Conservation (phyloP, 768 basidiomycete genomes). For the Tylopilus rubrobrunneus region DNA sequence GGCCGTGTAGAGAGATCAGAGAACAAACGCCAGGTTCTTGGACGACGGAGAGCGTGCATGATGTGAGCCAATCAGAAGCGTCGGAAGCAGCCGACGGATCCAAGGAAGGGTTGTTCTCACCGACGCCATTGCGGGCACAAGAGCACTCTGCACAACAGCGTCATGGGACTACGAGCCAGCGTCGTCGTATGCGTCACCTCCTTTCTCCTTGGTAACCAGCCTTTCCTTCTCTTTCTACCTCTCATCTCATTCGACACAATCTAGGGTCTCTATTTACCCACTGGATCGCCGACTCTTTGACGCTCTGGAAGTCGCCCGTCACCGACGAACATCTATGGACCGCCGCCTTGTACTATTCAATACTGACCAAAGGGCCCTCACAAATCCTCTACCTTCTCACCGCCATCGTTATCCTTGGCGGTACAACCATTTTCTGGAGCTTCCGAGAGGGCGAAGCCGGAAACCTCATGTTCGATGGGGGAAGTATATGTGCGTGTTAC, state of each 20-base stretch:
- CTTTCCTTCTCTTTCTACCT: neutral
- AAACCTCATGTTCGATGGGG: constrained; percentile 90
- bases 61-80: constrained; percentile 3
- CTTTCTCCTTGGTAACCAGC: constrained; percentile 65
- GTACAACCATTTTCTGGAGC: constrained; percentile 70
- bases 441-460: constrained; percentile 72
- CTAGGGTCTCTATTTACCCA: constrained; percentile 80
- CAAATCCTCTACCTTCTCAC: constrained; percentile 54
- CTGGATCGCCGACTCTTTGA: constrained; percentile 91
- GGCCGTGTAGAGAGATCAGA: neutral
- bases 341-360: constrained; percentile 77
- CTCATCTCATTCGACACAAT: neutral
- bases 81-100: constrained; percentile 14
- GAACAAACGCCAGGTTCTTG: constrained; percentile 1
- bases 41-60: constrained; percentile 23
- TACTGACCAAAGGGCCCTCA: constrained; percentile 63
- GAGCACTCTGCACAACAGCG: constrained; percentile 5
- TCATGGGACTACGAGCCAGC: constrained; percentile 70
- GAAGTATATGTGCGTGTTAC: constrained; percentile 70
- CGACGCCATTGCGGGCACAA: constrained; percentile 2
- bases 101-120: too few species aligned
- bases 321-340: constrained; percentile 85
- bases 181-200: constrained; percentile 75
- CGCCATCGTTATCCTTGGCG: constrained; percentile 57
- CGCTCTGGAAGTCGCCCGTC: constrained; percentile 83